Conservation (phyloP, 768 basidiomycete genomes). For the Agaricus subrufescens region DNA sequence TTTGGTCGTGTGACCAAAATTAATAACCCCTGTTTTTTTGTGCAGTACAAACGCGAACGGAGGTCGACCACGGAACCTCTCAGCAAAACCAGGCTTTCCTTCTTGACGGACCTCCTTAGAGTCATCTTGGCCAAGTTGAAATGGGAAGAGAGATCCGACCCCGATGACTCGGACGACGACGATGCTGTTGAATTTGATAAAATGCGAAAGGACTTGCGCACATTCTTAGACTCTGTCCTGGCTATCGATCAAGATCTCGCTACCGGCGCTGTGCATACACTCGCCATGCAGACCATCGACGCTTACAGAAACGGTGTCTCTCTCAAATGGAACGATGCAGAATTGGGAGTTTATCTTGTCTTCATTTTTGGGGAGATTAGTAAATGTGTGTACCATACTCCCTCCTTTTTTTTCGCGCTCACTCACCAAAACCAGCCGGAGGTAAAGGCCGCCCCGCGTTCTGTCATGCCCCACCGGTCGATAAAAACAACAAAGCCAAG, state of each 20-base stretch:
- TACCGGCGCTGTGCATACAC: constrained; percentile 65
- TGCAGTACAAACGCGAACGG: constrained; percentile 74
- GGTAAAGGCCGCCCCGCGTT: constrained; percentile 84
- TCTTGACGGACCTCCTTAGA: constrained; percentile 72
- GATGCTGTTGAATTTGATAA: constrained; percentile 78
- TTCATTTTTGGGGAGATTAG: constrained; percentile 92
- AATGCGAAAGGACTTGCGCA: constrained; percentile 83
- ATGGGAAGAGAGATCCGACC: constrained; percentile 80
- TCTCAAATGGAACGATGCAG: constrained; percentile 89
- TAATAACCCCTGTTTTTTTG: background rate
- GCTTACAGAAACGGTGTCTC: constrained; percentile 57
- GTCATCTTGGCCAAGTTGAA: constrained; percentile 85
- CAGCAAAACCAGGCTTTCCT: constrained; percentile 64
- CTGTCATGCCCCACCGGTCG: constrained; percentile 67
- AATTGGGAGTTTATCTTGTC: constrained; percentile 89
- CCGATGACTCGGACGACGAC: constrained; percentile 84
- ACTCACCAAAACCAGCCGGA: constrained; percentile 39
- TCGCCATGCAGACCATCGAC: constrained; percentile 72
- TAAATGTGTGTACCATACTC: constrained; percentile 55
- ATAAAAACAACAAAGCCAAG: constrained; percentile 58
- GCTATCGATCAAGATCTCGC: constrained; percentile 85
- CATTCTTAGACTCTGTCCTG: constrained; percentile 82
- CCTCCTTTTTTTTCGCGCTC: constrained; percentile 6
- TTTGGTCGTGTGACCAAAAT: constrained; percentile 1
- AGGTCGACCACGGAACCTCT: constrained; percentile 58